These are phyloP conservation scores for Anisodus tanguticus DNA, from an alignment of 257 asterid genomes.

Conservation along the genomic window DNA sequence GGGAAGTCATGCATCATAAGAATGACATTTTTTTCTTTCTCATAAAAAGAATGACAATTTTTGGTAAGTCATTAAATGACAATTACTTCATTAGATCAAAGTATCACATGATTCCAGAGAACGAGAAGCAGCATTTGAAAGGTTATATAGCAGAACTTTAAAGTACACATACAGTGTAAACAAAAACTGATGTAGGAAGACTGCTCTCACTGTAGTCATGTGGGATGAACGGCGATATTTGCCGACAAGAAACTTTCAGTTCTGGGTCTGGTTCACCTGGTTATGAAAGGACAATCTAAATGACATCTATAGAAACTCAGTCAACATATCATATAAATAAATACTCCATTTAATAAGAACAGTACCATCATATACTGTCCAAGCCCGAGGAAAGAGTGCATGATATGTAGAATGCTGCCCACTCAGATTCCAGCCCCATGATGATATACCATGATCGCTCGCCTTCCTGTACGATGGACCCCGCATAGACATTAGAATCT, in stretches of 20 bases:
- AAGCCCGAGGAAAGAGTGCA: conserved; percentile 95
- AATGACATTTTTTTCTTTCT: not conserved
- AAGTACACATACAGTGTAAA: conserved; percentile 77
- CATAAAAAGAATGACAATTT: not conserved
- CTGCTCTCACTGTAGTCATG: conserved; percentile 98
- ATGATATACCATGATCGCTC: conserved; percentile 86
- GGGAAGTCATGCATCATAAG: not conserved
- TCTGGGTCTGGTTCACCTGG: conserved; percentile 99
- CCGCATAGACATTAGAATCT: conserved; percentile 17
- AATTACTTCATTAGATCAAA: conserved; percentile 8
- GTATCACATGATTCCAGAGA: not conserved
- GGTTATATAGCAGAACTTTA: conserved; percentile 18
- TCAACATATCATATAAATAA: conserved; percentile 30
- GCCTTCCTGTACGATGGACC: conserved; percentile 61
- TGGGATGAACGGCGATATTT: conserved; percentile 97
- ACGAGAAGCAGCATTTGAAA: conserved; percentile 12
- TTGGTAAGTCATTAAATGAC: not conserved
- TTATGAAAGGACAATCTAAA: conserved; percentile 30
- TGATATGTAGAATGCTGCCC: conserved; percentile 99
- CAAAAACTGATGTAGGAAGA: conserved; percentile 94
- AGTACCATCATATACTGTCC: conserved; percentile 95
- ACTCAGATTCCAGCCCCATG: conserved; percentile 98
- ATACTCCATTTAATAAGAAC: conserved; percentile 2
- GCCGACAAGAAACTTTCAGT: conserved; percentile 90
- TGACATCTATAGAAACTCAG: conserved; percentile 26